phyloP scores from a whole-genome alignment of 208 protist species.

The Angomonas ambiguus region DNA sequence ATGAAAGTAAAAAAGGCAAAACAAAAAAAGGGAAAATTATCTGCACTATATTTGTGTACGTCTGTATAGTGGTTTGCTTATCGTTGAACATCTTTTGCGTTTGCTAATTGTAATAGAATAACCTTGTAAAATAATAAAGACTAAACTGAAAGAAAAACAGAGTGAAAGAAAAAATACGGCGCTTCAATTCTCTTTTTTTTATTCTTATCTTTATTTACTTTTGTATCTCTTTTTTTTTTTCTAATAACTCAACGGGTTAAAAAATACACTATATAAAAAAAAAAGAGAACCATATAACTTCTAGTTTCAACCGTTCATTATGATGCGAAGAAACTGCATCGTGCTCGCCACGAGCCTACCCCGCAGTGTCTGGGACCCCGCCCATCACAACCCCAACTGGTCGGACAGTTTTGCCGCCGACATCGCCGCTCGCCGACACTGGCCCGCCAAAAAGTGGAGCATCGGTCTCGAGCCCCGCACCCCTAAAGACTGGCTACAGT shows the following conservation, averaged over 20 bases:
- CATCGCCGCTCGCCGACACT: constrained; percentile 75
- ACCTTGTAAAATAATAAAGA: too few species aligned
- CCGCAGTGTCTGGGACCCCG: constrained; percentile 80
- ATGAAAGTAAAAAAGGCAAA: not conserved
- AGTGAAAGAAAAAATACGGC: constrained; percentile 1
- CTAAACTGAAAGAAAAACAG: too few species aligned
- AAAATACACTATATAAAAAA: not conserved
- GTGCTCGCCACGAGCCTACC: constrained; percentile 59
- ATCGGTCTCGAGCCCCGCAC: constrained; percentile 82
- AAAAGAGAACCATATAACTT: constrained; percentile 1
- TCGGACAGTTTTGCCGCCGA: constrained; percentile 71
- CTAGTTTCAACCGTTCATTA: constrained; percentile 5
- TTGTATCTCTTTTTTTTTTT: not conserved
- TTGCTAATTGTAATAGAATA: not conserved
- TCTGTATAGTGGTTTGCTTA: not conserved
- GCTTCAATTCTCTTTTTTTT: constrained; percentile 9
- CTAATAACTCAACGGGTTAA: too few species aligned
- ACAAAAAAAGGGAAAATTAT: not conserved
- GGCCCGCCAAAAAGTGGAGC: constrained; percentile 81
- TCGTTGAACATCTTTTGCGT: not conserved
- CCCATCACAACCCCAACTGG: constrained; percentile 82
- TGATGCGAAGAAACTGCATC: constrained; percentile 31
- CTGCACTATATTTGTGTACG: not conserved
- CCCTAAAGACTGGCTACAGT: constrained; percentile 75
- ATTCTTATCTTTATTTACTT: not conserved